Conservation (phyloP, 75 land plant genomes). For the Chamaecyparis obtusa region DNA sequence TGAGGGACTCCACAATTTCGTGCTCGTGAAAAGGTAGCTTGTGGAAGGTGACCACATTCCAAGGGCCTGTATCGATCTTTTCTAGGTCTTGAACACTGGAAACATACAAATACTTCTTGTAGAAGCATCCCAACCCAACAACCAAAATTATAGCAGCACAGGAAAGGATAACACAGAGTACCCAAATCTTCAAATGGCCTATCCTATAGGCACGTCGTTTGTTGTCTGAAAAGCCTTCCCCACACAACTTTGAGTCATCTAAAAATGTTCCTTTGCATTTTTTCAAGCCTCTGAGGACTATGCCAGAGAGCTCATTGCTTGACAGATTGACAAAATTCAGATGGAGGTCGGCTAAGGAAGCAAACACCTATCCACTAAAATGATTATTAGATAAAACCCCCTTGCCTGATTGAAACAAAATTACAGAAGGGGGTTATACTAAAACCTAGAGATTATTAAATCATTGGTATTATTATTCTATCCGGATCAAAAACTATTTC, state of each 20-base stretch:
- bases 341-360: conserved; percentile 12
- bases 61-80: conserved; percentile 1
- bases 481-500: not conserved
- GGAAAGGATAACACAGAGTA: conserved; percentile 26
- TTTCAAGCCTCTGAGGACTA: conserved; percentile 48
- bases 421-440: too few relatives aligned
- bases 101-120: conserved; percentile 28
- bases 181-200: conserved; percentile 11
- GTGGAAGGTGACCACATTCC: conserved; percentile 18
- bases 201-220: not conserved
- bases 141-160: conserved; percentile 39
- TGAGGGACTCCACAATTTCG: conserved; percentile 19
- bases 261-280: conserved; percentile 32
- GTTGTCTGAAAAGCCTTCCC: conserved; percentile 5
- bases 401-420: too few relatives aligned
- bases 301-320: conserved; percentile 50
- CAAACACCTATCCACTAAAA: conserved; percentile 31
- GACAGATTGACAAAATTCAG: conserved; percentile 61
- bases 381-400: conserved; percentile 28
- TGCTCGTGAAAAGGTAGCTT: conserved; percentile 24
- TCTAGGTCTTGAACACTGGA: conserved; percentile 24
- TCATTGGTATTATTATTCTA: not conserved
- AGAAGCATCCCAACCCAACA: conserved; percentile 46
- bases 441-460: not conserved
- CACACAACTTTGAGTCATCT: conserved; percentile 22